Conservation (phyloP, 2,329 filamentous ascomycete genomes). For the Fusarium denticulatum region DNA sequence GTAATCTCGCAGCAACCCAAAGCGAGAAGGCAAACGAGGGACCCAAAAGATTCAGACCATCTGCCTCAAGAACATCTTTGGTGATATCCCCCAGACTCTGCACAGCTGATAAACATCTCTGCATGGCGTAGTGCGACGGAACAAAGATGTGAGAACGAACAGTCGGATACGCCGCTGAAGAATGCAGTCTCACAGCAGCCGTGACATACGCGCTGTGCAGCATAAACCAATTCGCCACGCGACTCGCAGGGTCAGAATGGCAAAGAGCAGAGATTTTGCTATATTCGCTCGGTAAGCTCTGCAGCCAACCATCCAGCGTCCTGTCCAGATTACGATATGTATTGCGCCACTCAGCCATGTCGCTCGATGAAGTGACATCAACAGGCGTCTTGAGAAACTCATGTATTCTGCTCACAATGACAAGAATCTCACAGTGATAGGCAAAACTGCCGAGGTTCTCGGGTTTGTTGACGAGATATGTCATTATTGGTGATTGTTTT, state of each 20-base stretch:
- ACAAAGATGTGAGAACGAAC: slow-evolving; percentile 54
- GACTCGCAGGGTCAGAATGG: slow-evolving; percentile 56
- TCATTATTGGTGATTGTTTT: slow-evolving; percentile 36
- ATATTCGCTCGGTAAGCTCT: slow-evolving; percentile 56
- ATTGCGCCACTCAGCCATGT: slow-evolving; percentile 54
- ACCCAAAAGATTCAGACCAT: slow-evolving; percentile 54
- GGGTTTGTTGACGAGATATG: slow-evolving; percentile 49
- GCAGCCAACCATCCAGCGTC: slow-evolving; percentile 54
- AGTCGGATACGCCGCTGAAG: slow-evolving; percentile 55
- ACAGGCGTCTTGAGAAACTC: slow-evolving; percentile 54
- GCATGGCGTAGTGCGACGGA: slow-evolving; percentile 57
- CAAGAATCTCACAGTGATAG: slow-evolving; percentile 57
- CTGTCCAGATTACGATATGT: slow-evolving; percentile 53
- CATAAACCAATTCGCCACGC: slow-evolving; percentile 60
- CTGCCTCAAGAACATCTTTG: slow-evolving; percentile 55
- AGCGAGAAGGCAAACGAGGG: slow-evolving; percentile 57
- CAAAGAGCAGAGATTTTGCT: slow-evolving; percentile 57
- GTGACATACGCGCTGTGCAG: slow-evolving; percentile 58
- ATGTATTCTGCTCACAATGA: slow-evolving; percentile 55
- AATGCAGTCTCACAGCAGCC: slow-evolving; percentile 56
- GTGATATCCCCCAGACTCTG: slow-evolving; percentile 56
- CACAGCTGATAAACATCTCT: slow-evolving; percentile 56
- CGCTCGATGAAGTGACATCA: slow-evolving; percentile 51
- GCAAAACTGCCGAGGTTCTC: slow-evolving; percentile 58
- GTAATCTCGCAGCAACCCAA: slow-evolving; percentile 54